Evolutionary conservation across 352 stramenopile species (phyloP).

Genomic region (Globisporangium ultimum): DNA sequence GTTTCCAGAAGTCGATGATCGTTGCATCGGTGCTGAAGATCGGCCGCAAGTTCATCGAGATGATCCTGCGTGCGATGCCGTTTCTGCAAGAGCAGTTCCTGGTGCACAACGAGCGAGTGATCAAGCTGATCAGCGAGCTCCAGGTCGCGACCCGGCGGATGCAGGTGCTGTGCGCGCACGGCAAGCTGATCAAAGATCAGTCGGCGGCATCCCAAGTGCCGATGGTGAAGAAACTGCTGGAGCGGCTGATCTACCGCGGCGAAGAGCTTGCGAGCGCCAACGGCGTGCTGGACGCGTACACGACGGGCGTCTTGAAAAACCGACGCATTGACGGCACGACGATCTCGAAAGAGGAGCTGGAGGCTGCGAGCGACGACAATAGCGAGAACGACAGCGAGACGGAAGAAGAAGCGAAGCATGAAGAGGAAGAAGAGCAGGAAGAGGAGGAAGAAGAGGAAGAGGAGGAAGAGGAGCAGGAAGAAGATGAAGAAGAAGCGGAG

Average conservation of each 20-base stretch:
- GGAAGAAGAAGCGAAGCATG: slow-evolving; percentile 15
- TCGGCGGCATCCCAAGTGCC: slow-evolving; percentile 51
- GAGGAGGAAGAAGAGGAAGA: slow-evolving; percentile 21
- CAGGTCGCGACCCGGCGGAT: slow-evolving; percentile 60
- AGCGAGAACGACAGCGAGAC: slow-evolving; percentile 20
- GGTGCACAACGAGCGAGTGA: slow-evolving; percentile 35
- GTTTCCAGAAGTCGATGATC: slow-evolving; percentile 47
- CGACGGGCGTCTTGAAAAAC: slow-evolving; percentile 63
- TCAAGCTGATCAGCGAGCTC: slow-evolving; percentile 51
- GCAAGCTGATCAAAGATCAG: slow-evolving; percentile 55
- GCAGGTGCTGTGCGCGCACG: slow-evolving; percentile 60
- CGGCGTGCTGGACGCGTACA: slow-evolving; percentile 53
- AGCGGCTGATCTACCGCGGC: slow-evolving; percentile 53
- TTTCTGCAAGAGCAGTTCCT: slow-evolving; percentile 55
- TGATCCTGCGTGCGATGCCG: slow-evolving; percentile 45
- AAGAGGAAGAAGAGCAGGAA: slow-evolving; percentile 15
- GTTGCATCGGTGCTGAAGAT: slow-evolving; percentile 49
- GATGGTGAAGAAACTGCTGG: slow-evolving; percentile 60
- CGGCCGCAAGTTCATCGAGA: slow-evolving; percentile 50
- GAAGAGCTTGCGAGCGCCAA: slow-evolving; percentile 56
- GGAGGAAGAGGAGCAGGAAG: slow-evolving; percentile 18
- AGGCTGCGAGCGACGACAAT: slow-evolving; percentile 17
- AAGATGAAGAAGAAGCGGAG: slow-evolving; percentile 9
- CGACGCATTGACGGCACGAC: slow-evolving; percentile 62
- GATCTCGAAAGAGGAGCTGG: slow-evolving; percentile 42